Evolutionary conservation across 2,329 filamentous ascomycete genomes (phyloP), one percentile per base, ranked within the genome.

Genomic region (Botrytis fragariae): DNA sequence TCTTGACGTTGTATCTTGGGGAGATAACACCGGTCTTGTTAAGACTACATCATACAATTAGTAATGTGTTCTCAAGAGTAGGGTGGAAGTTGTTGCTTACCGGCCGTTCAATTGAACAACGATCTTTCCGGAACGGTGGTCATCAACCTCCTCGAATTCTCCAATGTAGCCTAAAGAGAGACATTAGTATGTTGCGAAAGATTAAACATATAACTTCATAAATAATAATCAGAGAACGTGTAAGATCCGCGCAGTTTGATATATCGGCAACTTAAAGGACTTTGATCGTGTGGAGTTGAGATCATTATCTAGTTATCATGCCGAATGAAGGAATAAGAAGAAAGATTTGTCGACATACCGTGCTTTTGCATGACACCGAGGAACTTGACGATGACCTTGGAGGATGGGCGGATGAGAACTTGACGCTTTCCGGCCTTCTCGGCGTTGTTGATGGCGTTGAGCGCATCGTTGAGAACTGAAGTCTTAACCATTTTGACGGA

Each of bases 241-340:
- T 97, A 97, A 98, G 94, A 95, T 92, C 92, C 90, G 91, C 91
- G 91, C 90, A 84, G 74, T 83, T 93, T 87, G 84, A 96, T 99
- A 86, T 99, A 93, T 97, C 96, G 95, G 94, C 90, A 91, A 97
- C 91, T 98, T 98, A 99, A 98, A 99, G 94, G 95, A 94, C 95
- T 94, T 91, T 92, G 89, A 91, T 92, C 93, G 94, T 98, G 86
- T 88, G 85, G 87, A 83, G 84, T 71, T 90, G 90, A 92, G 91
- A 95, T 91, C 90, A 90, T 94, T 91, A 92, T 93, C 95, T 97
- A 99, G 96, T 98, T 98, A 98, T 98, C 94, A 98, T 92, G 92
- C 95, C 95, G 96, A 96, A 91, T 79, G 76, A 74, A 67, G 57
- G 42, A 37, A n/a, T 65, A 74, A 71, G 48, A 51, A 69, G 76